A percentile compares a stretch with the other conserved stretches of the same genome.
Conservation (phyloP, 768 basidiomycete species). For the Kwoniella heveanensis region DNA sequence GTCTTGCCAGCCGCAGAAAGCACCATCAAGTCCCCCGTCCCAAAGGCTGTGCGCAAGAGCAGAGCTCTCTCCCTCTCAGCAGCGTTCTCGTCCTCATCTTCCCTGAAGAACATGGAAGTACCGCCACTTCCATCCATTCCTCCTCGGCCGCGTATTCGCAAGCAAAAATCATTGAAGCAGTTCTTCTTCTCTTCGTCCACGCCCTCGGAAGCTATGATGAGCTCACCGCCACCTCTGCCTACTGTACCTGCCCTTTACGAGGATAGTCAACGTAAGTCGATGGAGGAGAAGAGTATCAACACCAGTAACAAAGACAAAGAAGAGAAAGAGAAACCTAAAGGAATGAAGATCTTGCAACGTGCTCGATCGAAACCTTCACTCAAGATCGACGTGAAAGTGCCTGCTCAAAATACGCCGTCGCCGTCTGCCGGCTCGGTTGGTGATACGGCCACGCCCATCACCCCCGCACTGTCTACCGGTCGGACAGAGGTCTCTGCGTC, state of each 20-base stretch:
- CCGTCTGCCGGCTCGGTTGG: background rate
- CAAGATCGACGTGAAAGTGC: constrained; percentile 18
- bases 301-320: too few relatives aligned
- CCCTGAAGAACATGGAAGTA: constrained; percentile 13
- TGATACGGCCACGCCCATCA: background rate
- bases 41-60: constrained; percentile 9
- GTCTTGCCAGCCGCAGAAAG: background rate
- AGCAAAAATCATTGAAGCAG: constrained; percentile 41
- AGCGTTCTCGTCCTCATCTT: constrained; percentile 18
- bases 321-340: constrained; percentile 1
- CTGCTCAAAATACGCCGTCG: constrained; percentile 5
- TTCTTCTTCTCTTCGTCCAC: constrained; percentile 37
- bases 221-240: background rate
- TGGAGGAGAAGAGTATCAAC: background rate
- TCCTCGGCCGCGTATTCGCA: constrained; percentile 22
- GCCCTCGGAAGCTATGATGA: background rate
- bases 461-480: constrained; percentile 14
- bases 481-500: constrained; percentile 5
- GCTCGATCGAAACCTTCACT: constrained; percentile 24
- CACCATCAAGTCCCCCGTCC: background rate
- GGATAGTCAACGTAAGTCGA: background rate
- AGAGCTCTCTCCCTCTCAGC: constrained; percentile 25
- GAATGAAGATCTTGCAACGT: constrained; percentile 11
- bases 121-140: constrained; percentile 10
- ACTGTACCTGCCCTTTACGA: constrained; percentile 1